phyloP scores from a whole-genome alignment of 1,284 basidiomycete genomes.

The Cryptococcus sp. region DNA sequence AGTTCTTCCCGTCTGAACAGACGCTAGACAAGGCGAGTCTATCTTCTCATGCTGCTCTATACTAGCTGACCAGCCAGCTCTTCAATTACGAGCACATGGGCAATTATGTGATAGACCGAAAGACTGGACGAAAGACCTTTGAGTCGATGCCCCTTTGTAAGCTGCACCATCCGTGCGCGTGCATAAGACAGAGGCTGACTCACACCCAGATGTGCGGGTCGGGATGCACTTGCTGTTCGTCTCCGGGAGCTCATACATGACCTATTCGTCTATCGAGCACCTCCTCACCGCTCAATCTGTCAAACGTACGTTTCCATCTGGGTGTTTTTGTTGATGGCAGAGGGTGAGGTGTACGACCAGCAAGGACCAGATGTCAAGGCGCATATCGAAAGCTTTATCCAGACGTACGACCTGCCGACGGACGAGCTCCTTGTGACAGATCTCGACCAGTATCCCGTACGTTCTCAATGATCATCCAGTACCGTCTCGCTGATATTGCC shows the following conservation, averaged over 20 bases:
- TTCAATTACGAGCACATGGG: constrained; percentile 47
- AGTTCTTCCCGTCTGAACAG: constrained; percentile 36
- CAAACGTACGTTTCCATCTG: constrained; percentile 48
- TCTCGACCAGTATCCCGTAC: constrained; percentile 53
- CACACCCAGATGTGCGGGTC: constrained; percentile 38
- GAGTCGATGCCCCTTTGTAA: constrained; percentile 75
- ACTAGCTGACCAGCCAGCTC: no score
- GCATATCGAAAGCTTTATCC: constrained; percentile 66
- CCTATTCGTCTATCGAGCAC: constrained; percentile 54
- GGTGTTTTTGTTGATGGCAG: constrained; percentile 14
- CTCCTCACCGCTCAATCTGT: constrained; percentile 63
- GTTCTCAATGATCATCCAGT: constrained; percentile 6
- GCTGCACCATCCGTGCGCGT: no score
- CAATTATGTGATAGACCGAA: constrained; percentile 61
- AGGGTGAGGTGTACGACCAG: constrained; percentile 47
- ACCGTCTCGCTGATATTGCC: constrained; percentile 10
- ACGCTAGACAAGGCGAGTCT: constrained; percentile 34
- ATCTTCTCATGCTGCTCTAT: no score
- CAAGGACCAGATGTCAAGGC: constrained; percentile 44
- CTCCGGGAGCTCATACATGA: constrained; percentile 52
- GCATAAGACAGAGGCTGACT: no score
- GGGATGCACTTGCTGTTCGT: constrained; percentile 75
- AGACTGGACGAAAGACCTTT: constrained; percentile 59
- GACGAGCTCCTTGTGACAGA: constrained; percentile 64
- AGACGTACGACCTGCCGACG: constrained; percentile 61